Conservation (phyloP, 2,329 filamentous ascomycete genomes). For the Alternaria novae-zelandiae region DNA sequence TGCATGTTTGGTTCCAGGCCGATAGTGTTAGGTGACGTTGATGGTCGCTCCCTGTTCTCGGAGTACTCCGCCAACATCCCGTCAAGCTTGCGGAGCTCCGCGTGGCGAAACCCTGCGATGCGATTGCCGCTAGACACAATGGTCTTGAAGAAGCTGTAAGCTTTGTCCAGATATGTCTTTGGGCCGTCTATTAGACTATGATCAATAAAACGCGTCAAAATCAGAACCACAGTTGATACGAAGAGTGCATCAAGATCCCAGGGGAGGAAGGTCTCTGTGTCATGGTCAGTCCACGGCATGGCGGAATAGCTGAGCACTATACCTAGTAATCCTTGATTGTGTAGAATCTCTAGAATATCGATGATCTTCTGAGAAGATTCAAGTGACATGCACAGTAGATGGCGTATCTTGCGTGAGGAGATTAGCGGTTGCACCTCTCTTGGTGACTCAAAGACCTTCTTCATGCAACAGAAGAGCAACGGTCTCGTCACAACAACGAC, state of each 20-base stretch:
- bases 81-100: slow-evolving; percentile 56
- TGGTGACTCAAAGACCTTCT: slow-evolving; percentile 41
- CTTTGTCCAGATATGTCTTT: slow-evolving; percentile 50
- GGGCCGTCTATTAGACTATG: slow-evolving; percentile 46
- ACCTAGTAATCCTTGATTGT: slow-evolving; percentile 58
- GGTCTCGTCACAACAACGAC: slow-evolving; percentile 52
- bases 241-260: slow-evolving; percentile 57
- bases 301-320: not conserved
- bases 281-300: not conserved
- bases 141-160: slow-evolving; percentile 55
- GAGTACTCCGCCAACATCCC: slow-evolving; percentile 47
- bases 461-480: slow-evolving; percentile 53
- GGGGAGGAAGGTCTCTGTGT: slow-evolving; percentile 57
- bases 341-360: slow-evolving; percentile 52
- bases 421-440: slow-evolving; percentile 39
- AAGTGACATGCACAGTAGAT: slow-evolving; percentile 51
- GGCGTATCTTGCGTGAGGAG: slow-evolving; percentile 48
- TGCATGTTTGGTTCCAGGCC: not conserved
- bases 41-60: not conserved
- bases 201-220: slow-evolving; percentile 46
- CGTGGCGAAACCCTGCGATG: slow-evolving; percentile 53
- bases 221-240: slow-evolving; percentile 52
- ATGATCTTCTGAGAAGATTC: slow-evolving; percentile 55
- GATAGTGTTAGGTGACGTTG: not conserved
- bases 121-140: slow-evolving; percentile 56